These are phyloP conservation scores for Gnetum montanum DNA, from an alignment of 75 land plant genomes.

Conservation along the genomic window DNA sequence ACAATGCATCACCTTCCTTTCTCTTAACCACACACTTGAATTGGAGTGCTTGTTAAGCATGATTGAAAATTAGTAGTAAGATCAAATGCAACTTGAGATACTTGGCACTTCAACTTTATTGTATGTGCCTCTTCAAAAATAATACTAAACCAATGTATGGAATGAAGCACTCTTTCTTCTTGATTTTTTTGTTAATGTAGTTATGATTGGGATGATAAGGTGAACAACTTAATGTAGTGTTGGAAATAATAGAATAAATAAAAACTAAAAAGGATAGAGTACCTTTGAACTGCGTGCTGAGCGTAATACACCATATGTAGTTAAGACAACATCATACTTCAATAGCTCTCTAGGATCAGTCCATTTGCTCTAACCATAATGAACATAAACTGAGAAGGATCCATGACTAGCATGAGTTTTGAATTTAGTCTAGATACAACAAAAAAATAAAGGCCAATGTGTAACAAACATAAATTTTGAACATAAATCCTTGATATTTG, in stretches of 20 bases:
- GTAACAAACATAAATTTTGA: not conserved
- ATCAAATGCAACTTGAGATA: constrained; percentile 60
- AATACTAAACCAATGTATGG: constrained; percentile 78
- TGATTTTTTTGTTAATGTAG: constrained; percentile 34
- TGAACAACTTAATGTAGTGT: not conserved
- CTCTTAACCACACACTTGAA: constrained; percentile 43
- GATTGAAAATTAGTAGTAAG: constrained; percentile 67
- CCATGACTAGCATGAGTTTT: constrained; percentile 64
- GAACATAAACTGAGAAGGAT: constrained; percentile 59
- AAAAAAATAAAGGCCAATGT: no score
- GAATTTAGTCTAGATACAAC: constrained; percentile 57
- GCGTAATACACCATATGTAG: constrained; percentile 86
- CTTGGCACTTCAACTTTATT: constrained; percentile 51
- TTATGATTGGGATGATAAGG: not conserved
- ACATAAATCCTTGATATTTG: no score
- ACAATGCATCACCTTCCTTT: not conserved
- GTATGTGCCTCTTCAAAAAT: constrained; percentile 95
- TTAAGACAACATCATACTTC: constrained; percentile 69
- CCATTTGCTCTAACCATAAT: constrained; percentile 68
- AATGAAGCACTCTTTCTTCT: constrained; percentile 65
- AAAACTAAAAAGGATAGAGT: not conserved
- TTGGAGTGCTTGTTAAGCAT: constrained; percentile 97
- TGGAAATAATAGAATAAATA: not conserved
- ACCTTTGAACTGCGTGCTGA: constrained; percentile 75
- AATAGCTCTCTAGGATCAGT: constrained; percentile 60